Evolutionary conservation across 2,329 filamentous ascomycete genomes (phyloP), one percentile per base, ranked within the genome.

Genomic region (Paecilomyces formosus): DNA sequence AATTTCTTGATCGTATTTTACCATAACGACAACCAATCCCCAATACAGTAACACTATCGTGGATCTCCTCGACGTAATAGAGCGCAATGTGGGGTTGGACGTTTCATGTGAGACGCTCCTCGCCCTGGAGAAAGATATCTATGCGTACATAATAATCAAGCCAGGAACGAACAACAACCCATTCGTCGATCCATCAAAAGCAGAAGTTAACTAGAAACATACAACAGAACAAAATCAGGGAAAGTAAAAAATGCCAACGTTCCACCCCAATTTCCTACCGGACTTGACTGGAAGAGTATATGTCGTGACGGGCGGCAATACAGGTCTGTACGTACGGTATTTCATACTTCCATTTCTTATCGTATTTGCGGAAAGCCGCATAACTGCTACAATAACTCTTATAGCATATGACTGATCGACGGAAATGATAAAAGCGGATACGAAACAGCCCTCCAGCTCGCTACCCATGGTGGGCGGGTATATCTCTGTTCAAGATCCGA

Each of bases 301-400:
- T 58, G 67, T 79, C 50, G 74, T 79, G 60, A 79, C 76, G 9
- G 76, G 76, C 28, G 75, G 75, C 0, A 79, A 77, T 58, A 70
- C 75, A 18, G 77, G 76, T 63, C 76, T 78, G 74, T 76, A 65
- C 64, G 74, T 70, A 57, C 61, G 49, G 30, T 31, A 12, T 31
- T 31, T 57, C 30, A 58, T 55, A 59, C n/a, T 31, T 30, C n/a
- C n/a, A 31, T 31, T 11, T 31, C 30, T 6, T n/a, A 13, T 39
- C 35, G 5, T 39, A 39, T 39, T 39, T 39, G 1, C 3, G 13
- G 15, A 15, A 15, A 13, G 5, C 12, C 5, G 15, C n/a, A 18
- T 18, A 45, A n/a, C 7, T 45, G n/a, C 33, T 15, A 0, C 33
- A 39, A 39, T 39, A 2, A 39, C 15, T 39, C 33, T 5, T 13